These are phyloP conservation scores for Cryphonectria japonica DNA, from an alignment of 2,329 filamentous ascomycete species.

Conservation along the genomic window DNA sequence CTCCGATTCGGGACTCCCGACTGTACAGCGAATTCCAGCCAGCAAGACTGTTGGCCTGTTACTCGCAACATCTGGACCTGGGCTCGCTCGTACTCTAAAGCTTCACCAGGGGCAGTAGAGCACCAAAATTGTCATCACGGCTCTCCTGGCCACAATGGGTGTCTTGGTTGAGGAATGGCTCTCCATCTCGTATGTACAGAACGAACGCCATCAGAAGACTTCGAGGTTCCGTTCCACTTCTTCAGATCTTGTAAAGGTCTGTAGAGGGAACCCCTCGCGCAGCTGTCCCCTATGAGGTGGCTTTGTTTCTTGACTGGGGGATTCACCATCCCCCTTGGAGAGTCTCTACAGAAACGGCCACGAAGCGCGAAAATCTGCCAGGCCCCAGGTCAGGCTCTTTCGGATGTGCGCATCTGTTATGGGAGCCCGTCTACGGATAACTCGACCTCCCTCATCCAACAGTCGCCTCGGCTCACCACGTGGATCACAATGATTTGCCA, in stretches of 20 bases:
- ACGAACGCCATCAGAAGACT: neutral
- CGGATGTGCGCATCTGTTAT: neutral
- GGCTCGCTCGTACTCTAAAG: neutral
- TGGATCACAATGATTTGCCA: neutral
- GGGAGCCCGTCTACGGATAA: neutral
- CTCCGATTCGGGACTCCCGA: too few relatives aligned
- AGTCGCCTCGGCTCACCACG: neutral
- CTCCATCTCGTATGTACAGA: neutral
- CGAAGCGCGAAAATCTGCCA: neutral
- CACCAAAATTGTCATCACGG: neutral
- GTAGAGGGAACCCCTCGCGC: neutral
- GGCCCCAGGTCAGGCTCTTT: neutral
- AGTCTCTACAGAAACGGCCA: neutral
- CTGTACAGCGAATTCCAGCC: neutral
- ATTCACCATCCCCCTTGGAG: neutral
- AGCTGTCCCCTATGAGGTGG: neutral
- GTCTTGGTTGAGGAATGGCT: neutral
- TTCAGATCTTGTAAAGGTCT: neutral
- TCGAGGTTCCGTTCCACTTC: neutral
- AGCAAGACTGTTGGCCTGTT: neutral
- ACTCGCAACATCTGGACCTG: neutral
- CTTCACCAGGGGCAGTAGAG: neutral
- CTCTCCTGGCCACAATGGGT: neutral
- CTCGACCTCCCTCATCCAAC: neutral
- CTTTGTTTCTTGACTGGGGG: neutral